phyloP scores from a whole-genome alignment of 768 basidiomycete genomes.

The Leccinum ochraceum region DNA sequence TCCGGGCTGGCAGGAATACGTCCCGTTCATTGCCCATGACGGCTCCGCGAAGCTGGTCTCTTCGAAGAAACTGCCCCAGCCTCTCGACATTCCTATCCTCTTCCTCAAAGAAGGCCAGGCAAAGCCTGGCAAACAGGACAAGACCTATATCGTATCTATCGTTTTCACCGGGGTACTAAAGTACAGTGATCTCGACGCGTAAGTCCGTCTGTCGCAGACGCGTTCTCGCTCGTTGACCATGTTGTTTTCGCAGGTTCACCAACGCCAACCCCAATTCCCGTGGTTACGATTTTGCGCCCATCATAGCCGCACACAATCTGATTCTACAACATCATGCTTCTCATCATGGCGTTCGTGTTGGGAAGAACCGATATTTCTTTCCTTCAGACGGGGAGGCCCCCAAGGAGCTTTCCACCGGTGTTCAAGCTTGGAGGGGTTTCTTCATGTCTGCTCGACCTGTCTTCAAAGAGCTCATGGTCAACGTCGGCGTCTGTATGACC shows the following conservation, averaged over 20 bases:
- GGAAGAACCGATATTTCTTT: slow-evolving; percentile 55
- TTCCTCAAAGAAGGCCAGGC: slow-evolving; percentile 44
- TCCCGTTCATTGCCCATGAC: no score
- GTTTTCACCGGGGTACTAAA: slow-evolving; percentile 33
- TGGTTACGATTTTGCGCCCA: slow-evolving; percentile 42
- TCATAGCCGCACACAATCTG: slow-evolving; percentile 48
- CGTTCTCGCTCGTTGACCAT: not conserved
- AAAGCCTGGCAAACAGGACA: slow-evolving; percentile 31
- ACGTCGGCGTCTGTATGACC: slow-evolving; percentile 54
- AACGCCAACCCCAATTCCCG: slow-evolving; percentile 37
- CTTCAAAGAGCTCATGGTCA: slow-evolving; percentile 51
- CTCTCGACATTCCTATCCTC: slow-evolving; percentile 33
- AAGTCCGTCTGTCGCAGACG: slow-evolving; percentile 12
- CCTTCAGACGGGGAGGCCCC: slow-evolving; percentile 19
- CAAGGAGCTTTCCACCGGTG: slow-evolving; percentile 37
- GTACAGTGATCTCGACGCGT: slow-evolving; percentile 34
- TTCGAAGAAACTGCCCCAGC: no score
- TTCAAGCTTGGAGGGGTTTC: slow-evolving; percentile 50
- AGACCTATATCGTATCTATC: slow-evolving; percentile 41
- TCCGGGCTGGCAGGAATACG: no score
- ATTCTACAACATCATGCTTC: slow-evolving; percentile 46
- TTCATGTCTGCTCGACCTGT: slow-evolving; percentile 52
- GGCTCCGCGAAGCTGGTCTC: no score
- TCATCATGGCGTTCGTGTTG: slow-evolving; percentile 46
- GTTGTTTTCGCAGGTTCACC: slow-evolving; percentile 41